These are phyloP conservation scores for Arthrocladium fulminans DNA, from an alignment of 2,329 filamentous ascomycete genomes.

Conservation along the genomic window DNA sequence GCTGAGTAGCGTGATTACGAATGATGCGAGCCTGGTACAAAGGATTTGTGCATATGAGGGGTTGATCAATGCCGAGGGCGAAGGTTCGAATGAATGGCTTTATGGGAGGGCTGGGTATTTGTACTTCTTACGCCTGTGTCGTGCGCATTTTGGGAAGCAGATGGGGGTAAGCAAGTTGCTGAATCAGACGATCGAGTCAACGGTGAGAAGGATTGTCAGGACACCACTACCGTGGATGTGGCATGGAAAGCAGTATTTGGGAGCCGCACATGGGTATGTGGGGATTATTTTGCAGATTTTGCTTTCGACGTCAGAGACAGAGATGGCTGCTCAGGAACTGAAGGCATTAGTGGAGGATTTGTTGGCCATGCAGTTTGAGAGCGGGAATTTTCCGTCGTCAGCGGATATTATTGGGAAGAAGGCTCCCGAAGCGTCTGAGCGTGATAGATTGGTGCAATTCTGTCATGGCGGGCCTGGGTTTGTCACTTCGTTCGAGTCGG, in stretches of 20 bases:
- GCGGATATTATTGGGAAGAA: constrained; percentile 26
- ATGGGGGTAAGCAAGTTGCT: constrained; percentile 27
- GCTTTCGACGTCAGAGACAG: constrained; percentile 26
- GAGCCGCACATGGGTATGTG: constrained; percentile 58
- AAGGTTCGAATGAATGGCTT: constrained; percentile 53
- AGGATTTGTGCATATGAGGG: constrained; percentile 22
- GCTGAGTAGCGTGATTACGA: constrained; percentile 37
- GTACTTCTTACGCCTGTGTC: constrained; percentile 58
- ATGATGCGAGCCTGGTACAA: constrained; percentile 34
- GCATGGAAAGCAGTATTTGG: constrained; percentile 55
- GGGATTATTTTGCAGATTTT: constrained; percentile 64
- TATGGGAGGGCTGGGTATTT: constrained; percentile 60
- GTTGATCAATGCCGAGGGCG: constrained; percentile 22
- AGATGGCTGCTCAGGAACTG: constrained; percentile 42
- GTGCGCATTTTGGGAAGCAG: constrained; percentile 43
- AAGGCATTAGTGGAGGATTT: constrained; percentile 46
- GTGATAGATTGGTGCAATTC: constrained; percentile 48
- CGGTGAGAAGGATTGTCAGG: constrained; percentile 53
- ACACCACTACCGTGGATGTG: constrained; percentile 53
- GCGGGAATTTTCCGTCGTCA: constrained; percentile 56
- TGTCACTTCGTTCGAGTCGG: constrained; percentile 48
- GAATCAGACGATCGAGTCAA: constrained; percentile 45
- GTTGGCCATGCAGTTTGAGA: constrained; percentile 50
- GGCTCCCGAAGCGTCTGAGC: constrained; percentile 4
- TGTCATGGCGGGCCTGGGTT: constrained; percentile 61